Percentiles rank a stretch among this genome's conserved stretches.
Conservation (phyloP, 2,329 filamentous ascomycete genomes). For the Macroventuria anomochaeta region DNA sequence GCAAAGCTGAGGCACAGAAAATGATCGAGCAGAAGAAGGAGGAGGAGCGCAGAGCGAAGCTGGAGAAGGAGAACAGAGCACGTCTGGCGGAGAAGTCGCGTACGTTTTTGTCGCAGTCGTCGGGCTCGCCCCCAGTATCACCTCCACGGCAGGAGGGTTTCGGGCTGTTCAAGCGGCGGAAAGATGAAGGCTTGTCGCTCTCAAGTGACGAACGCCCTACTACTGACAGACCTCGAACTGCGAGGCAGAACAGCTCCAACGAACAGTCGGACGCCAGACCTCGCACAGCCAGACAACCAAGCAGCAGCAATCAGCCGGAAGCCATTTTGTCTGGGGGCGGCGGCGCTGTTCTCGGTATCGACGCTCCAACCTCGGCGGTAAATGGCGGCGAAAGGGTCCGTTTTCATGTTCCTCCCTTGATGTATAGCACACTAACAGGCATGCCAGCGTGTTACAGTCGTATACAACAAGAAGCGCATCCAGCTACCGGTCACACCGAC, state of each 20-base stretch:
- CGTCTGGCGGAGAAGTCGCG: conserved; percentile 34
- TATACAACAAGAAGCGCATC: conserved; percentile 72
- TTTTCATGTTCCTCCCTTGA: neutral
- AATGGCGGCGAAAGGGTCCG: conserved; percentile 79
- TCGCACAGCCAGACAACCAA: conserved; percentile 32
- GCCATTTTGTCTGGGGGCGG: conserved; percentile 55
- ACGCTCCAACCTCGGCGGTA: conserved; percentile 80
- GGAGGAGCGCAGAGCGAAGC: conserved; percentile 33
- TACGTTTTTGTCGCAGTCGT: conserved; percentile 27
- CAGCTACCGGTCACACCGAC: conserved; percentile 74
- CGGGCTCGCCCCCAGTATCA: conserved; percentile 38
- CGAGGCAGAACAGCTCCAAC: conserved; percentile 33
- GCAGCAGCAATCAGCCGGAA: conserved; percentile 32
- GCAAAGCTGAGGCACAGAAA: conserved; percentile 38
- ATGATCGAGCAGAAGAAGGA: conserved; percentile 38
- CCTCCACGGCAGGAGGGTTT: conserved; percentile 42
- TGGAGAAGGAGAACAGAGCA: conserved; percentile 35
- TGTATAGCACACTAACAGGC: conserved; percentile 21
- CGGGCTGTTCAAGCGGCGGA: conserved; percentile 44
- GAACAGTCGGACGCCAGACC: conserved; percentile 7
- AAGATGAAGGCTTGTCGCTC: conserved; percentile 36
- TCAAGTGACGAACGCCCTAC: conserved; percentile 25
- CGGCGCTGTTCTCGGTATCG: conserved; percentile 63
- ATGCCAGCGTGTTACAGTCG: conserved; percentile 71
- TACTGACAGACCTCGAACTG: conserved; percentile 18